Evolutionary conservation across 148 eudicot genomes (phyloP).

Genomic region (Rhododendron simsii): DNA sequence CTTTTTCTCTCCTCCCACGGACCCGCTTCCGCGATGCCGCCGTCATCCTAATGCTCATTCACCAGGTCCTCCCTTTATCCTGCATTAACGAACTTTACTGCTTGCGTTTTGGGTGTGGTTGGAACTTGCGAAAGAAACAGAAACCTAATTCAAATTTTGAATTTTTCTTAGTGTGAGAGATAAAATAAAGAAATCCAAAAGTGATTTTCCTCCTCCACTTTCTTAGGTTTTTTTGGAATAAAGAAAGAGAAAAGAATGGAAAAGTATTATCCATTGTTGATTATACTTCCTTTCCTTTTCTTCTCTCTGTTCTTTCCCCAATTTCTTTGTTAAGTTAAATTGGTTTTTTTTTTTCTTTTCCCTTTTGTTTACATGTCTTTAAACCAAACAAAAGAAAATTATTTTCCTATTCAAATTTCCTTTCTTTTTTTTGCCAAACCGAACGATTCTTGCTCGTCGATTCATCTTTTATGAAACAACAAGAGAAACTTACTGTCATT

Average conservation of each 20-base stretch:
- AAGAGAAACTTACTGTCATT: background rate
- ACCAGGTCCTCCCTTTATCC: slow-evolving; percentile 40
- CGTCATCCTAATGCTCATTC: slow-evolving; percentile 71
- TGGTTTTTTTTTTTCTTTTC: background rate
- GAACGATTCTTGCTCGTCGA: background rate
- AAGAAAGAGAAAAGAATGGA: background rate
- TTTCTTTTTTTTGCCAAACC: background rate
- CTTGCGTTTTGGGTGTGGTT: background rate
- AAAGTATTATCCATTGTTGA: background rate
- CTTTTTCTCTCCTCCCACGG: slow-evolving; percentile 64
- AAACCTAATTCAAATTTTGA: background rate
- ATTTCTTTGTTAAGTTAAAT: background rate
- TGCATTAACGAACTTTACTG: background rate
- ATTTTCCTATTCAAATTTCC: background rate
- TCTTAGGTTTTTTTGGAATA: background rate
- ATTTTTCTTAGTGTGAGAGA: background rate
- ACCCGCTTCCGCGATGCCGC: slow-evolving; percentile 52
- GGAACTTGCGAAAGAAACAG: background rate
- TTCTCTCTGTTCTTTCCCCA: background rate
- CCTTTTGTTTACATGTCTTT: background rate
- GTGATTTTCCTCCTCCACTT: background rate
- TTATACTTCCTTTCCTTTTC: background rate
- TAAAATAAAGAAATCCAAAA: background rate
- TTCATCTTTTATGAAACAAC: background rate
- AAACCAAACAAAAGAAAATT: background rate